Evolutionary conservation across 768 basidiomycete genomes (phyloP).

Genomic region (Mrakia gelida): DNA sequence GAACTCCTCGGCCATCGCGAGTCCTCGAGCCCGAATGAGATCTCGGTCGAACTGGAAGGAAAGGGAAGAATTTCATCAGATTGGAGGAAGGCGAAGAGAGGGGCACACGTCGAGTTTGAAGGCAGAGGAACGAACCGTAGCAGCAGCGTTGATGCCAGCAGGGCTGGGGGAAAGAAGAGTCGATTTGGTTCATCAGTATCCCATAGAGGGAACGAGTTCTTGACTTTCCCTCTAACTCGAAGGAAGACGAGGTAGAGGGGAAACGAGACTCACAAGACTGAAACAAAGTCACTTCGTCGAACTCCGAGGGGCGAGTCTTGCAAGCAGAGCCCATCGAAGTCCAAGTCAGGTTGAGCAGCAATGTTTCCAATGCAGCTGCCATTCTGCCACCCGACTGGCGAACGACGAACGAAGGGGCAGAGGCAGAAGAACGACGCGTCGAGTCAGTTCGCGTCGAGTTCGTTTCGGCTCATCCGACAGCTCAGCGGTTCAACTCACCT

Average conservation of each 20-base stretch:
- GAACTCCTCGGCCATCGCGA: constrained; percentile 27
- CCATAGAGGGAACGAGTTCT: too few species aligned
- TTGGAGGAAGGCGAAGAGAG: too few species aligned
- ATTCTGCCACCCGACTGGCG: constrained; percentile 35
- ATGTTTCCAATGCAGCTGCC: constrained; percentile 53
- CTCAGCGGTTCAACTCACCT: too few species aligned
- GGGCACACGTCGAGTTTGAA: background rate
- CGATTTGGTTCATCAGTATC: too few species aligned
- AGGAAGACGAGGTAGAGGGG: too few species aligned
- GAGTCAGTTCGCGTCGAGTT: background rate
- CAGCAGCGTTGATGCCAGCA: constrained; percentile 70
- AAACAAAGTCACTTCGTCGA: background rate
- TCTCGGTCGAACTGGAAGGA: constrained; percentile 21
- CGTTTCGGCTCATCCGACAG: too few species aligned
- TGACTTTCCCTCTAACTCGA: too few species aligned
- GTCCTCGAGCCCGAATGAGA: constrained; percentile 23
- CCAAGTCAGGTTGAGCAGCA: constrained; percentile 50
- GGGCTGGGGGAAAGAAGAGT: constrained; percentile 51
- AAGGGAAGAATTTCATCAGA: too few species aligned
- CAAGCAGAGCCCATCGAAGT: constrained; percentile 53
- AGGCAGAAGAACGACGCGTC: background rate
- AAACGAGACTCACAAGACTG: background rate
- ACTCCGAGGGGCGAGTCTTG: constrained; percentile 49
- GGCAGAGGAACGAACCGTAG: constrained; percentile 51
- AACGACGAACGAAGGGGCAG: background rate